Conservation (phyloP, 1,284 basidiomycete genomes). For the Sutorius eximius region DNA sequence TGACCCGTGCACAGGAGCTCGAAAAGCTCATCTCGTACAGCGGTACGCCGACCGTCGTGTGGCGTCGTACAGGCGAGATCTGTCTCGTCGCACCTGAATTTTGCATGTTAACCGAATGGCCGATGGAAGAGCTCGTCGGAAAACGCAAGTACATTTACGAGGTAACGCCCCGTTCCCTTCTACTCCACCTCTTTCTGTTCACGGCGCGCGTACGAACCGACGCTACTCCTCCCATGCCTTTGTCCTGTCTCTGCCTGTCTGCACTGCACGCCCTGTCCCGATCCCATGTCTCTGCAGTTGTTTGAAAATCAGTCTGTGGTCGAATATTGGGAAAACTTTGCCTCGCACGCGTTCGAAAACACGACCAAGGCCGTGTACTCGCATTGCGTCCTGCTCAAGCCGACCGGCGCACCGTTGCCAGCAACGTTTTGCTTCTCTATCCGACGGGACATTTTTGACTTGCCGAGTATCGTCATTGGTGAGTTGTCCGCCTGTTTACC, state of each 20-base stretch:
- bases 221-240: neutral
- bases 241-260: neutral
- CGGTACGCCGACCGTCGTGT: conserved; percentile 99
- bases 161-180: conserved; percentile 43
- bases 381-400: conserved; percentile 84
- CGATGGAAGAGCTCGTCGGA: conserved; percentile 78
- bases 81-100: conserved; percentile 97
- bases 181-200: conserved; percentile 20
- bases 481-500: conserved; percentile 8
- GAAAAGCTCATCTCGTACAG: conserved; percentile 97
- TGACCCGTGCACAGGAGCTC: conserved; percentile 63
- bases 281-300: conserved; percentile 45
- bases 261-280: neutral
- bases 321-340: conserved; percentile 95
- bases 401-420: conserved; percentile 78
- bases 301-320: conserved; percentile 90
- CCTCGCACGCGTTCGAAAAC: conserved; percentile 92
- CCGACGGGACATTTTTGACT: conserved; percentile 83
- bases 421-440: conserved; percentile 94
- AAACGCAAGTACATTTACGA: conserved; percentile 89
- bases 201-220: conserved; percentile 16
- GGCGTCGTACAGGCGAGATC: conserved; percentile 97
- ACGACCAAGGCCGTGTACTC: conserved; percentile 94
- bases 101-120: conserved; percentile 90
- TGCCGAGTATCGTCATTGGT: conserved; percentile 87